These are phyloP conservation scores for Tetramitus jugosus DNA, from an alignment of 208 protist species.

Conservation along the genomic window DNA sequence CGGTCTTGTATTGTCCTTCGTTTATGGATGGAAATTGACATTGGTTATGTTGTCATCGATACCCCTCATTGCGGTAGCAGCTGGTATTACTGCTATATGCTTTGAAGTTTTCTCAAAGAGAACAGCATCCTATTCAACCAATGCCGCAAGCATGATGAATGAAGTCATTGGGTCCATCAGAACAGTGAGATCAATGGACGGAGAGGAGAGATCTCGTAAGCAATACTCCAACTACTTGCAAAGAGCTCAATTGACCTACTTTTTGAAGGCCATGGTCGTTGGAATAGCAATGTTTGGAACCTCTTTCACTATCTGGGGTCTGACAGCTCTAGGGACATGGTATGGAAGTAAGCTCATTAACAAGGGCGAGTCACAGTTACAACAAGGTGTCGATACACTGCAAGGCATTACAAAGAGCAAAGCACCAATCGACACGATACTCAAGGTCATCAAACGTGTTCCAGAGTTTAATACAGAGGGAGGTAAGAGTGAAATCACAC, in stretches of 20 bases:
- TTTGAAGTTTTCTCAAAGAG: neutral
- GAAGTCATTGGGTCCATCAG: neutral
- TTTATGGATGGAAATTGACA: neutral
- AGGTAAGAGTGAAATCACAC: neutral
- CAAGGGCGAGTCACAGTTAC: neutral
- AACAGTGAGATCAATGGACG: neutral
- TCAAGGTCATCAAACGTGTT: neutral
- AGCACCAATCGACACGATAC: too few species aligned
- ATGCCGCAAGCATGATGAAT: neutral
- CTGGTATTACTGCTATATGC: neutral
- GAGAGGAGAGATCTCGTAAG: neutral
- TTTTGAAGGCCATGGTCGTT: neutral
- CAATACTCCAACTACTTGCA: neutral
- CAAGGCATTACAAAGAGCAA: neutral
- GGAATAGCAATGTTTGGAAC: too few species aligned
- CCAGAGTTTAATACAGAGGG: neutral
- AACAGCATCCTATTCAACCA: neutral
- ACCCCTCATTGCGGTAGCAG: neutral
- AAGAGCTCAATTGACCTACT: neutral
- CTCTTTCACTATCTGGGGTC: too few species aligned
- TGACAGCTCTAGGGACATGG: too few species aligned
- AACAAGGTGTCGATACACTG: neutral
- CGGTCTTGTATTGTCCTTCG: neutral
- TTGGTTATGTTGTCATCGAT: neutral
- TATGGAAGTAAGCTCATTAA: too few species aligned